Evolutionary conservation across 768 basidiomycete species (phyloP).

Genomic region (Russula brevipes): DNA sequence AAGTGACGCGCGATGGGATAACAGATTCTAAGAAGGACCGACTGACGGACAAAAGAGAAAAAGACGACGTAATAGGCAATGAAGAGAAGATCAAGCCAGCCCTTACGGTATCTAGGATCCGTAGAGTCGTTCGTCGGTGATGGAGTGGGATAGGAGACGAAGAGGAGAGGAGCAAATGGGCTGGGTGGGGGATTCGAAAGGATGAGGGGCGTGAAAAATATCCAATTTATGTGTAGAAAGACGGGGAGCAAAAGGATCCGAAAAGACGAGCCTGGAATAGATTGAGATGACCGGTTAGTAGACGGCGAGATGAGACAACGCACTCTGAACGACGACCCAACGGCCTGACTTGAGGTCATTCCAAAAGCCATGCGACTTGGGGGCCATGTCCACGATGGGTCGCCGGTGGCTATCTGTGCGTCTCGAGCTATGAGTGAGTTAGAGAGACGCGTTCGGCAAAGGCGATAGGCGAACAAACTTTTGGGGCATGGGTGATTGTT

Average conservation of each 20-base stretch:
- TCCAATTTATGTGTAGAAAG: slow-evolving; percentile 62
- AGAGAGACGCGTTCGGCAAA: slow-evolving; percentile 1
- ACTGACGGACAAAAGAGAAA: slow-evolving; percentile 84
- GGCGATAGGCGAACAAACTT: slow-evolving; percentile 40
- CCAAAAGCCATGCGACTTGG: slow-evolving; percentile 40
- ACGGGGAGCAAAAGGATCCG: slow-evolving; percentile 59
- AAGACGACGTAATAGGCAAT: slow-evolving; percentile 79
- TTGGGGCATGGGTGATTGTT: slow-evolving; percentile 55
- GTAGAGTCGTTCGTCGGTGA: slow-evolving; percentile 39
- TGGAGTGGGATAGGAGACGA: slow-evolving; percentile 61
- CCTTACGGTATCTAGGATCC: slow-evolving; percentile 65
- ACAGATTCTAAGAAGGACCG: slow-evolving; percentile 58
- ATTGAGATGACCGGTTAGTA: background rate
- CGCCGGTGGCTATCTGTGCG: no score
- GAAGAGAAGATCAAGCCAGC: slow-evolving; percentile 71
- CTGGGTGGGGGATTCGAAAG: slow-evolving; percentile 48
- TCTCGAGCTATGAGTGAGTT: background rate
- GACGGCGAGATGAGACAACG: slow-evolving; percentile 26
- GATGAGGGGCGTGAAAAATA: slow-evolving; percentile 45
- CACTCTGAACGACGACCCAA: slow-evolving; percentile 76
- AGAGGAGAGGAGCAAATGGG: slow-evolving; percentile 67
- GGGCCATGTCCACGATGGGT: slow-evolving; percentile 19
- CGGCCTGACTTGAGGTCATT: slow-evolving; percentile 46
- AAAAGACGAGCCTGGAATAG: slow-evolving; percentile 51
- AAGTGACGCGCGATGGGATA: slow-evolving; percentile 63